These are phyloP conservation scores for Rosellinia necatrix DNA, from an alignment of 2,329 filamentous ascomycete species.

Conservation along the genomic window DNA sequence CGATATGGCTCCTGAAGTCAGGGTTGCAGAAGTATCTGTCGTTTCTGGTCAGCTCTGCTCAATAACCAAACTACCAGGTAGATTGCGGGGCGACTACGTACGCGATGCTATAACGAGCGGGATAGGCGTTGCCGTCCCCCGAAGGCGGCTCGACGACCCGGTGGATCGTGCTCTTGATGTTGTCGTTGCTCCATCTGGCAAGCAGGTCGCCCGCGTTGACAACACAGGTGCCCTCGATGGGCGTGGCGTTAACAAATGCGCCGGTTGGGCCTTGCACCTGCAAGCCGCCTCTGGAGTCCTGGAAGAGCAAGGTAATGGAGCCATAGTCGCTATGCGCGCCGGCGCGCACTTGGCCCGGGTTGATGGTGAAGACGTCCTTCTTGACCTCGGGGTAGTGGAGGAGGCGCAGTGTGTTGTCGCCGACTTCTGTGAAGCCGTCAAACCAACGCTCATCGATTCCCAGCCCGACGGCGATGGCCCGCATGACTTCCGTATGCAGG, in stretches of 20 bases:
- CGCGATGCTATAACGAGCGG: slow-evolving; percentile 83
- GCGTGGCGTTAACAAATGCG: slow-evolving; percentile 80
- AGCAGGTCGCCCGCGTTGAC: slow-evolving; percentile 89
- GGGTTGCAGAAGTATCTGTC: slow-evolving; percentile 84
- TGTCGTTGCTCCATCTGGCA: slow-evolving; percentile 87
- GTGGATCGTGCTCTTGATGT: slow-evolving; percentile 87
- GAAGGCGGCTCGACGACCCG: slow-evolving; percentile 84
- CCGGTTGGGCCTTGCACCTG: slow-evolving; percentile 65
- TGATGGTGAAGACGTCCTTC: slow-evolving; percentile 67
- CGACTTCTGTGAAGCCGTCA: slow-evolving; percentile 71
- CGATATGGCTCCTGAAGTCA: slow-evolving; percentile 75
- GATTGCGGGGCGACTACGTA: slow-evolving; percentile 48
- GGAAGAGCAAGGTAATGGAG: slow-evolving; percentile 65
- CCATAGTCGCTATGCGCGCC: slow-evolving; percentile 76
- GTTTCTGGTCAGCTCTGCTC: slow-evolving; percentile 1
- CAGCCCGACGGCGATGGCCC: slow-evolving; percentile 83
- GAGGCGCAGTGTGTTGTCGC: slow-evolving; percentile 73
- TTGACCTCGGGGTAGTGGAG: slow-evolving; percentile 76
- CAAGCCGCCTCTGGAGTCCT: slow-evolving; percentile 51
- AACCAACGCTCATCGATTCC: slow-evolving; percentile 74
- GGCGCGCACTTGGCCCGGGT: slow-evolving; percentile 73
- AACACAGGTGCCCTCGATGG: slow-evolving; percentile 80
- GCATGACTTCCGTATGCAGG: slow-evolving; percentile 79
- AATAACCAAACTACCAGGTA: background rate
- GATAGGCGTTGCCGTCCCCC: slow-evolving; percentile 62